These are phyloP conservation scores for Aspergillus luchuensis DNA, from an alignment of 2,329 filamentous ascomycete species.

Conservation along the genomic window DNA sequence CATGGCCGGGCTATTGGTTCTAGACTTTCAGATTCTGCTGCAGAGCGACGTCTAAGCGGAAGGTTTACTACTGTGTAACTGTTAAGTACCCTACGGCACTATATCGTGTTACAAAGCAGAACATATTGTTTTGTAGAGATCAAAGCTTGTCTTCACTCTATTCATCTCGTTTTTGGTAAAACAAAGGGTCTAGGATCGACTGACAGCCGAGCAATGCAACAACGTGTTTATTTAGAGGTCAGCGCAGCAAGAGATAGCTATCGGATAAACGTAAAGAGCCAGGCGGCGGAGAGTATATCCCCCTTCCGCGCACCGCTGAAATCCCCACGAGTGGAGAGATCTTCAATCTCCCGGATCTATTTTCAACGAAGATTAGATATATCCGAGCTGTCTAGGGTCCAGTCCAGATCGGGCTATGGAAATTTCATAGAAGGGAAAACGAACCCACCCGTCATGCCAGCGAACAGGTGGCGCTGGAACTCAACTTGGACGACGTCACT, in stretches of 20 bases:
- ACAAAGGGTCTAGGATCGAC: background rate
- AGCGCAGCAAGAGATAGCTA: background rate
- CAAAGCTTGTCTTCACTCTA: no score
- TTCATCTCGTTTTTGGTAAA: no score
- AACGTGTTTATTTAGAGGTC: background rate
- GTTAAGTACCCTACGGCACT: no score
- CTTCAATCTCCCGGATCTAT: background rate
- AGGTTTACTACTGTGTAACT: background rate
- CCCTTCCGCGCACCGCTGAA: background rate
- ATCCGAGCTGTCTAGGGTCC: background rate
- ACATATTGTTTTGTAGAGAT: no score
- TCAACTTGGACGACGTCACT: constrained; percentile 14
- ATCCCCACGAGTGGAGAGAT: background rate
- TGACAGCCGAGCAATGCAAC: background rate
- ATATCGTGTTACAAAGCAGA: no score
- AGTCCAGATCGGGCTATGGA: background rate
- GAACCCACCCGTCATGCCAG: background rate
- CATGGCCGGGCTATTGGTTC: background rate
- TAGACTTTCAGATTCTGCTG: background rate
- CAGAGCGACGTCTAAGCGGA: background rate
- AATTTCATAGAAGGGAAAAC: background rate
- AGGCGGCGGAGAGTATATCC: constrained; percentile 2
- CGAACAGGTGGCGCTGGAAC: constrained; percentile 1
- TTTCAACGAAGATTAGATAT: background rate
- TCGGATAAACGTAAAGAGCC: background rate